Conservation (phyloP, 192 early-diverging fungal genomes). For the Mortierella alpina region DNA sequence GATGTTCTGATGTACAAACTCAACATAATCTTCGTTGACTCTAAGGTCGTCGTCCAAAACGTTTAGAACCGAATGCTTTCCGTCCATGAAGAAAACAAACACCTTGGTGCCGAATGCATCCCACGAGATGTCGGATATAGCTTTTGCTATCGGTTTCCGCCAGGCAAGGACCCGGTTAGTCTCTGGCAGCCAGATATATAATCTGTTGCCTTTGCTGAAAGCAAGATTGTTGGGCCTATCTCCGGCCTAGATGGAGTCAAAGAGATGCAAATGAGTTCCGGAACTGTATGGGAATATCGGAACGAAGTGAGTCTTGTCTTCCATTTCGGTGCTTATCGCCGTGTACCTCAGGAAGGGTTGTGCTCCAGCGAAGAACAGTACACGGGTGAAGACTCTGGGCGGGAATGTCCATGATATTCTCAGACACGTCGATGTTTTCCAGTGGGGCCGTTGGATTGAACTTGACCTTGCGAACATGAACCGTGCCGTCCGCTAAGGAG, state of each 20-base stretch:
- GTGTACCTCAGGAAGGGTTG: conserved; percentile 11
- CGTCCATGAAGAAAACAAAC: conserved; percentile 47
- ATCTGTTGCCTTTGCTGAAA: conserved; percentile 34
- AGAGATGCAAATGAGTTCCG: background rate
- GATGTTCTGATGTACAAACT: conserved; percentile 24
- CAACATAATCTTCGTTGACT: conserved; percentile 16
- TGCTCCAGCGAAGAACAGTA: conserved; percentile 27
- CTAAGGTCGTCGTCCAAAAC: background rate
- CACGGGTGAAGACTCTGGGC: conserved; percentile 17
- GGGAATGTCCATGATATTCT: background rate
- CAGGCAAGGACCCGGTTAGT: conserved; percentile 20
- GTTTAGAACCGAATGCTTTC: conserved; percentile 34
- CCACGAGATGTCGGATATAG: conserved; percentile 38
- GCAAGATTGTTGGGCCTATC: conserved; percentile 12
- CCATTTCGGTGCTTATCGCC: background rate
- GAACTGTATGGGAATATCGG: background rate
- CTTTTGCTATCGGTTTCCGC: conserved; percentile 40
- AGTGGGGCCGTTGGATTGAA: conserved; percentile 11
- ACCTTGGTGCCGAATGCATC: conserved; percentile 5
- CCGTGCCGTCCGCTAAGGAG: conserved; percentile 26
- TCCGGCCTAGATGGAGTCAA: background rate
- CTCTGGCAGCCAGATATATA: conserved; percentile 25
- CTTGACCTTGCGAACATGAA: conserved; percentile 20
- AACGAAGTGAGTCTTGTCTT: background rate
- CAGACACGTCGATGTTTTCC: conserved; percentile 13